Evolutionary conservation across 208 protist genomes (phyloP).

Genomic region (Trichomonas gallinae): DNA sequence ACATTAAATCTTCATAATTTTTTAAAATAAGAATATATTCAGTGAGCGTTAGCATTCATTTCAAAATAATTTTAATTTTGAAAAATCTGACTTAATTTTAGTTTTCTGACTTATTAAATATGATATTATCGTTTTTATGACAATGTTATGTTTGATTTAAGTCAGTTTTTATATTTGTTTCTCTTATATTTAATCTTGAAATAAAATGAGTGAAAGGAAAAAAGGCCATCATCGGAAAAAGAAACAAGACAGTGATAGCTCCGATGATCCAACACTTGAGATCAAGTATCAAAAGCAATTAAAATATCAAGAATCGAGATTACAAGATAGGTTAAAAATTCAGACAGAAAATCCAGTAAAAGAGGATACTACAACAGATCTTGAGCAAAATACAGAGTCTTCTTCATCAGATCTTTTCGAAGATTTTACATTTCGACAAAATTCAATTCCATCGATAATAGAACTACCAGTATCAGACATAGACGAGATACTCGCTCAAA

Average conservation of each 20-base stretch:
- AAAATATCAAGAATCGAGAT: background rate
- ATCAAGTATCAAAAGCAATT: background rate
- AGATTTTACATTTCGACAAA: background rate
- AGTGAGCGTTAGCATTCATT: no score
- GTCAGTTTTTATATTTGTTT: no score
- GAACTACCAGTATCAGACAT: background rate
- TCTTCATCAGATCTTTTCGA: background rate
- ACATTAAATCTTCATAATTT: no score
- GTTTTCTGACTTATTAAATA: no score
- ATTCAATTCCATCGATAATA: background rate
- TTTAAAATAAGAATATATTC: no score
- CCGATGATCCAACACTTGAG: background rate
- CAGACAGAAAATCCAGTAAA: background rate
- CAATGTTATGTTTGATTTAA: no score
- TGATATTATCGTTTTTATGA: no score
- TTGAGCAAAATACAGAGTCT: background rate
- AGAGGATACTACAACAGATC: background rate
- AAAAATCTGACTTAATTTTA: no score
- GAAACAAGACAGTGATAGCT: background rate
- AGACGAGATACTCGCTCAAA: background rate
- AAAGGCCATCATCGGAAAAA: background rate
- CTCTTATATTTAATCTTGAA: no score
- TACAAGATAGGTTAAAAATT: background rate
- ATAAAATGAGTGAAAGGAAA: background rate
- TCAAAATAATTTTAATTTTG: no score